These are phyloP conservation scores for Yarrowia hollandica DNA, from an alignment of 805 yeast genomes.

Conservation along the genomic window DNA sequence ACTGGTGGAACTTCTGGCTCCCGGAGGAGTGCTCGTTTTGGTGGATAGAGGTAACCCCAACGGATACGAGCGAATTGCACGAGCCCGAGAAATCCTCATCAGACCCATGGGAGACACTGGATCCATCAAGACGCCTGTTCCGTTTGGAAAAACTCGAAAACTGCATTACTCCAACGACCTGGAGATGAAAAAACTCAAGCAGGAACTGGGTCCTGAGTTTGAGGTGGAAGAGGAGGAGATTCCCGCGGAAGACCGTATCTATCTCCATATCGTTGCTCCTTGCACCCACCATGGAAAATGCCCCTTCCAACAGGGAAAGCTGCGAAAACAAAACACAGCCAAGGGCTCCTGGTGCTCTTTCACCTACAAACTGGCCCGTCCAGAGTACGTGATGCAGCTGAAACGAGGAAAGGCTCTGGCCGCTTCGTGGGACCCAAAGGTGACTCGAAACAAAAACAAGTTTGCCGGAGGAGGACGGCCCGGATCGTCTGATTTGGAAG, in stretches of 20 bases:
- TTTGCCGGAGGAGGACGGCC: conserved; percentile 78
- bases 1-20: conserved; percentile 61
- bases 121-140: conserved; percentile 35
- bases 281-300: conserved; percentile 86
- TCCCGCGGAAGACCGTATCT: conserved; percentile 44
- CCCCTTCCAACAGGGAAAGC: conserved; percentile 73
- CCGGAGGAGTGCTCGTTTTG: conserved; percentile 76
- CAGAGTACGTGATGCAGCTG: conserved; percentile 75
- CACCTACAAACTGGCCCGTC: conserved; percentile 70
- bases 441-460: conserved; percentile 52
- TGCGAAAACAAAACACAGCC: conserved; percentile 56
- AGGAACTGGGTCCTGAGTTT: conserved; percentile 5
- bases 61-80: conserved; percentile 84
- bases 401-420: conserved; percentile 79
- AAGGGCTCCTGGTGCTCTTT: conserved; percentile 76
- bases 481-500: conserved; percentile 66
- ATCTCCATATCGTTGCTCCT: conserved; percentile 77
- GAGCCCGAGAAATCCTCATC: conserved; percentile 88
- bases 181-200: neutral
- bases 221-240: neutral
- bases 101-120: conserved; percentile 59
- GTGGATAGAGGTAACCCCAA: conserved; percentile 87
- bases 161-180: neutral
- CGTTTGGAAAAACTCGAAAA: conserved; percentile 28
- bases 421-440: conserved; percentile 62